Evolutionary conservation across 192 early-diverging fungal genomes (phyloP), one percentile per base, ranked within the genome.

Genomic region (Ramicandelaber brevisporus): DNA sequence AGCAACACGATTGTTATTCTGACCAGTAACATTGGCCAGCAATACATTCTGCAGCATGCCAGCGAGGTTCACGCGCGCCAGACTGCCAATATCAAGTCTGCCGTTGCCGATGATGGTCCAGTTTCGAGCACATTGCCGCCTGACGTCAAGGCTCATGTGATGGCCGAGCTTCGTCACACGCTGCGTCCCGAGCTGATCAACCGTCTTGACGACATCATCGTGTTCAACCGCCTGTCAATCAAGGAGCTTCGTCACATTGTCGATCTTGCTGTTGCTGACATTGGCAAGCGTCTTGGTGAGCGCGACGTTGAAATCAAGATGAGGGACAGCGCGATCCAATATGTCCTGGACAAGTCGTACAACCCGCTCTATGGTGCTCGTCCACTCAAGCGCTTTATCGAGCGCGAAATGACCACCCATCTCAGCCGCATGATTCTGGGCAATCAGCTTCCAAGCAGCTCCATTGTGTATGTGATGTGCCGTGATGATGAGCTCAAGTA

Each of bases 161-260:
- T 95, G 72, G 36, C 50, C 6, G 74, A 81, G 31, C 82, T 95
- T 24, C 67, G 65, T 28, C 49, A 34, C 12, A 57, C 62, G 8
- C 76, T 95, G 70, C 70, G 80, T 2, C 78, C 93, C 9, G 93
- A 98, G 55, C 73, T 98, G 47, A 52, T 98, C 23, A 98, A 98
- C 57, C 73, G 93, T 16, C 70, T 98, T 21, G 87, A 88, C 27
- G 89, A 95, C 29, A 76, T 88, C 42, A 70, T 93, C 30, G 41
- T 85, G 14, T 90, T 90, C 59, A 49, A 68, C 14, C 70, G 79
- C 13, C 61, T 88, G 11, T 46, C 41, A 7, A 46, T 48, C 8
- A 36, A 34, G n/a, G 55, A 74, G 19, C 61, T 87, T 11, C 48
- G 48, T 22, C 53, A 64, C 32, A 81, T 87, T 21, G 73, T 80